phyloP scores from a whole-genome alignment of 768 basidiomycete genomes.

The Naganishia vishniacii region DNA sequence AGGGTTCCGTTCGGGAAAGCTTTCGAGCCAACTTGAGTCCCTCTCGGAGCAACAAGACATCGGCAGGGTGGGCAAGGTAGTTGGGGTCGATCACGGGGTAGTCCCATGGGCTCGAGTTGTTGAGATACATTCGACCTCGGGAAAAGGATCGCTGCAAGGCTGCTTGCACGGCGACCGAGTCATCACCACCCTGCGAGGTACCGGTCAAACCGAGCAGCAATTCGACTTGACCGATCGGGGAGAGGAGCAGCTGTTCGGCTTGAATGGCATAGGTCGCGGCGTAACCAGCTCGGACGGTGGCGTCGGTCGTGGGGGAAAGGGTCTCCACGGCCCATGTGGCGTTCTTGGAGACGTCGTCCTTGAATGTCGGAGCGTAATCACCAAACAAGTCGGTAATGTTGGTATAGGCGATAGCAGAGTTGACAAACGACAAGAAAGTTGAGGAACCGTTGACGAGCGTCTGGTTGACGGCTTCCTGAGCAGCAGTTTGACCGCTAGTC shows the following conservation, averaged over 20 bases:
- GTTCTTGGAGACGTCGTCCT: constrained; percentile 46
- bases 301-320: constrained; percentile 53
- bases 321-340: constrained; percentile 46
- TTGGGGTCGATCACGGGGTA: constrained; percentile 61
- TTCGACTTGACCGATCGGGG: constrained; percentile 56
- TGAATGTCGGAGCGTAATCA: constrained; percentile 44
- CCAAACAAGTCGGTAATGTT: constrained; percentile 55
- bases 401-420: constrained; percentile 61
- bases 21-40: constrained; percentile 61
- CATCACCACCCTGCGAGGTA: constrained; percentile 42
- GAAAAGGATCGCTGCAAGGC: constrained; percentile 25
- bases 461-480: constrained; percentile 42
- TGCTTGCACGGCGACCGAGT: constrained; percentile 58
- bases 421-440: constrained; percentile 57
- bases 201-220: constrained; percentile 55
- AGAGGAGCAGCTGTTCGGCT: constrained; percentile 31
- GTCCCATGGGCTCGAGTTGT: constrained; percentile 59
- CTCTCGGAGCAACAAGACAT: constrained; percentile 56
- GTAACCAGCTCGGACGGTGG: constrained; percentile 51
- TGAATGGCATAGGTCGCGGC: constrained; percentile 35
- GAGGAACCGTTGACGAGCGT: constrained; percentile 33
- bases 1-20: constrained; percentile 56
- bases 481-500: constrained; percentile 51
- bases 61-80: constrained; percentile 59
- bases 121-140: constrained; percentile 62